A percentile compares a stretch with the other conserved stretches of the same genome.
Evolutionary conservation across 2,329 filamentous ascomycete genomes (phyloP).

Genomic region (Chaetomium olivaceum): DNA sequence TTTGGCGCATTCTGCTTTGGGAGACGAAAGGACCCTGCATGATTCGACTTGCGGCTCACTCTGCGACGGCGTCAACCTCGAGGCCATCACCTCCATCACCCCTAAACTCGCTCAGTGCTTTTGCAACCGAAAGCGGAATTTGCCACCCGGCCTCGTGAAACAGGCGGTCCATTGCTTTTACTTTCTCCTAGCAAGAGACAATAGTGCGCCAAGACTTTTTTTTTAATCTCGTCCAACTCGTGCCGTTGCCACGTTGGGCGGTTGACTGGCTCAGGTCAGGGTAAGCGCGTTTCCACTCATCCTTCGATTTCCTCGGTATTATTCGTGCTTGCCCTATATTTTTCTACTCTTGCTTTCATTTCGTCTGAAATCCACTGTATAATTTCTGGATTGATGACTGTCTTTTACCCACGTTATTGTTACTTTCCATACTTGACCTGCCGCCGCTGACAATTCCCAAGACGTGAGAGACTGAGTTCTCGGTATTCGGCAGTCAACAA

Average conservation of each 20-base stretch:
- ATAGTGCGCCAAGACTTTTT: slow-evolving; percentile 18
- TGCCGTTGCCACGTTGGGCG: slow-evolving; percentile 22
- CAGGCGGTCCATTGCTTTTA: background rate
- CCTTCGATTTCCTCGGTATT: background rate
- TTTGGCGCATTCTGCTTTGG: slow-evolving; percentile 12
- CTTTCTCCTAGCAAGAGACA: background rate
- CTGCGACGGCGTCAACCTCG: background rate
- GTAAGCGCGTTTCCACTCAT: slow-evolving; percentile 19
- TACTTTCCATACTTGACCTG: background rate
- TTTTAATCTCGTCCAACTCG: background rate
- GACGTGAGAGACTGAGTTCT: background rate
- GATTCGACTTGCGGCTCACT: slow-evolving; percentile 4
- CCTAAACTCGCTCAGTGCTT: background rate
- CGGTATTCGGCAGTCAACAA: background rate
- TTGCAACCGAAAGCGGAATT: background rate
- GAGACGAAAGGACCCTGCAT: background rate
- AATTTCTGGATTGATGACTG: background rate
- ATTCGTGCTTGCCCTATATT: background rate
- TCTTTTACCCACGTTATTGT: background rate
- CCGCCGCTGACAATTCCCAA: background rate
- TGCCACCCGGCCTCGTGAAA: background rate
- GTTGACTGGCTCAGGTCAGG: slow-evolving; percentile 10
- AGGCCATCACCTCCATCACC: background rate
- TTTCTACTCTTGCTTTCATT: slow-evolving; percentile 12
- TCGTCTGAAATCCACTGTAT: background rate